These are phyloP conservation scores for Anaeramoeba flamelloides DNA, from an alignment of 78 protist genomes.

Conservation along the genomic window DNA sequence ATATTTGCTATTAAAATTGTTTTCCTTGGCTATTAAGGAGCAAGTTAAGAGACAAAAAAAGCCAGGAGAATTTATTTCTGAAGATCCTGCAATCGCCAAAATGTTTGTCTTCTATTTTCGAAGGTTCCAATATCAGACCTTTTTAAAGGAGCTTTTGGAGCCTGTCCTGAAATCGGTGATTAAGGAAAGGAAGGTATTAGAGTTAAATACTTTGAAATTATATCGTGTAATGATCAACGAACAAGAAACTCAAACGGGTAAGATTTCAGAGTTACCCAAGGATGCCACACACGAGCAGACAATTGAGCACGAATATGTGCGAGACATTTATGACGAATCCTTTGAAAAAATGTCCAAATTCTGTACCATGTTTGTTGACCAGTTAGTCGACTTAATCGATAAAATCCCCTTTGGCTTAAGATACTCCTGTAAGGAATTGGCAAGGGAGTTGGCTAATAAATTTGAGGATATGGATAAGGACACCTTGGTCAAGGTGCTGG, in stretches of 20 bases:
- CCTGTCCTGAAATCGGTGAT: slow-evolving; percentile 38
- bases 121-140: slow-evolving; percentile 15
- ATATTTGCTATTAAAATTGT: slow-evolving; percentile 44
- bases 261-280: slow-evolving; percentile 34
- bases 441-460: too few relatives aligned
- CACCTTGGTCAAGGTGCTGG: too few relatives aligned
- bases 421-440: slow-evolving; percentile 43
- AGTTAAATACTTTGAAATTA: slow-evolving; percentile 11
- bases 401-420: slow-evolving; percentile 58
- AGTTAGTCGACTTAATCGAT: slow-evolving; percentile 33
- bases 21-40: slow-evolving; percentile 38
- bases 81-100: slow-evolving; percentile 47
- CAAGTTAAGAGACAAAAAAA: slow-evolving; percentile 34
- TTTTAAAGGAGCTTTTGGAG: slow-evolving; percentile 40
- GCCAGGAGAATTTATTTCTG: slow-evolving; percentile 38
- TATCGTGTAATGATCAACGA: slow-evolving; percentile 40
- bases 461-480: too few relatives aligned
- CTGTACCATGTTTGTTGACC: slow-evolving; percentile 45
- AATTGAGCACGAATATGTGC: slow-evolving; percentile 39
- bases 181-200: slow-evolving; percentile 32
- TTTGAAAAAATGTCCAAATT: slow-evolving; percentile 32
- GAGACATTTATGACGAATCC: slow-evolving; percentile 38
- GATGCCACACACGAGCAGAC: slow-evolving; percentile 40
- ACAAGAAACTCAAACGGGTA: slow-evolving; percentile 46
- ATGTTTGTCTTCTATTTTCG: slow-evolving; percentile 50